Evolutionary conservation across 2,329 filamentous ascomycete species (phyloP).

Genomic region (Xylariaceae sp.): DNA sequence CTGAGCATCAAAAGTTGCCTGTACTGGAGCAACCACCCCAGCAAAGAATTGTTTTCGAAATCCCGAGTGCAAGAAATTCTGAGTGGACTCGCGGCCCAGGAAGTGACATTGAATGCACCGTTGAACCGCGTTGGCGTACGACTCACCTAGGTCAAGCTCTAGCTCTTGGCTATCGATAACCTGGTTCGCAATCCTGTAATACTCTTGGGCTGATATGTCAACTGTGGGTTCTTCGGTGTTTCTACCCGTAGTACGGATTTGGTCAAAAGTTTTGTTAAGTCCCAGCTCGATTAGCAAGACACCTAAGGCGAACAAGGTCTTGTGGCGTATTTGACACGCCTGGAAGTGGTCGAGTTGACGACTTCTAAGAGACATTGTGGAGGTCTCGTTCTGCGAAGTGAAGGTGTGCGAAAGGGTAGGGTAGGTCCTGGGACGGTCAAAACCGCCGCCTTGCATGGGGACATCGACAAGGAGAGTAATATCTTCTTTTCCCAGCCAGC

Average conservation of each 20-base stretch:
- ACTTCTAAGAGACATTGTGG: neutral
- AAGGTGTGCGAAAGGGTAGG: conserved; percentile 1
- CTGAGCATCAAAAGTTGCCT: conserved; percentile 18
- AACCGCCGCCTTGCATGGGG: neutral
- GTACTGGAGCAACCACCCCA: conserved; percentile 15
- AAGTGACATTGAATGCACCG: conserved; percentile 16
- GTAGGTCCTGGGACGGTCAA: neutral
- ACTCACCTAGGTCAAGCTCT: conserved; percentile 4
- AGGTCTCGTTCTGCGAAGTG: neutral
- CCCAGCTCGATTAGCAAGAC: conserved; percentile 14
- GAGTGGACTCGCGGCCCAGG: neutral
- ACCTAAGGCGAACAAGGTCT: conserved; percentile 9
- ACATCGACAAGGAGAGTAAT: neutral
- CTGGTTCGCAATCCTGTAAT: neutral
- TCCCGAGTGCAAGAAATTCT: conserved; percentile 3
- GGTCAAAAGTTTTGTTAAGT: conserved; percentile 10
- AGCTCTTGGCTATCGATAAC: neutral
- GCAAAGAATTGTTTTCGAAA: conserved; percentile 11
- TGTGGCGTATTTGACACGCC: neutral
- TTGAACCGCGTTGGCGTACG: conserved; percentile 14
- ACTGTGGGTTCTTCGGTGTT: neutral
- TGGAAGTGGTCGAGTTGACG: neutral
- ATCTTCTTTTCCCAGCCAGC: conserved; percentile 1
- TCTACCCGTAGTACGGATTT: neutral
- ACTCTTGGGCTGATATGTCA: neutral